Conservation (phyloP, 169 alveolate genomes). For the Theileria annulata region DNA sequence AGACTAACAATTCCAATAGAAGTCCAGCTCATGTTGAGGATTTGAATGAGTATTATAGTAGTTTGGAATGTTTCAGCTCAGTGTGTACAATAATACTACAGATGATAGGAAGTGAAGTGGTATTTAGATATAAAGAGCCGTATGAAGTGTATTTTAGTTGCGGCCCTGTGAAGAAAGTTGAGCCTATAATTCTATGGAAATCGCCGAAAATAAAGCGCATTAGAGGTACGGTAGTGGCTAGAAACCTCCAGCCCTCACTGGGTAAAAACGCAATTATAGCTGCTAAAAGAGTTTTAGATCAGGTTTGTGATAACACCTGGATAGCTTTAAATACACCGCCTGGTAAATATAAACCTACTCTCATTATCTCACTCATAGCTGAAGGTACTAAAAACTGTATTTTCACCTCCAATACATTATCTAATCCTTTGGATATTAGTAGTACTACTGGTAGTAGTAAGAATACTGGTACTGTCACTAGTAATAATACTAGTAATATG, state of each 20-base stretch:
- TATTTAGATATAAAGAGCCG: constrained; percentile 54
- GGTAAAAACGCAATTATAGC: constrained; percentile 54
- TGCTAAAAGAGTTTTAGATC: constrained; percentile 34
- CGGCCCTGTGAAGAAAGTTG: constrained; percentile 47
- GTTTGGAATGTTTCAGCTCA: constrained; percentile 47
- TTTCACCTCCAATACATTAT: constrained; percentile 31
- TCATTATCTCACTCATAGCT: constrained; percentile 50
- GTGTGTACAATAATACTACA: constrained; percentile 50
- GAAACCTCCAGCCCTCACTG: constrained; percentile 53
- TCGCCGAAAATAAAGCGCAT: constrained; percentile 42
- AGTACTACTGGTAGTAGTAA: neutral
- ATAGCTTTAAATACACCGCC: constrained; percentile 56
- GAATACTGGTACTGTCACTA: neutral
- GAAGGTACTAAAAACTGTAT: constrained; percentile 45
- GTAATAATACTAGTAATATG: neutral
- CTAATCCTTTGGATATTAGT: neutral
- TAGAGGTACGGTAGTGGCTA: constrained; percentile 54
- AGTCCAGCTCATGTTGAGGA: neutral
- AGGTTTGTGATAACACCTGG: constrained; percentile 59
- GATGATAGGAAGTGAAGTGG: constrained; percentile 41
- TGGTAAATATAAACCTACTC: constrained; percentile 35
- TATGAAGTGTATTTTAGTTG: constrained; percentile 47
- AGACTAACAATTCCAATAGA: neutral
- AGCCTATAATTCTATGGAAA: constrained; percentile 38
- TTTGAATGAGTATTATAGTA: constrained; percentile 24